These are phyloP conservation scores for Calonectria honghensis DNA, from an alignment of 2,329 filamentous ascomycete genomes.

Conservation along the genomic window DNA sequence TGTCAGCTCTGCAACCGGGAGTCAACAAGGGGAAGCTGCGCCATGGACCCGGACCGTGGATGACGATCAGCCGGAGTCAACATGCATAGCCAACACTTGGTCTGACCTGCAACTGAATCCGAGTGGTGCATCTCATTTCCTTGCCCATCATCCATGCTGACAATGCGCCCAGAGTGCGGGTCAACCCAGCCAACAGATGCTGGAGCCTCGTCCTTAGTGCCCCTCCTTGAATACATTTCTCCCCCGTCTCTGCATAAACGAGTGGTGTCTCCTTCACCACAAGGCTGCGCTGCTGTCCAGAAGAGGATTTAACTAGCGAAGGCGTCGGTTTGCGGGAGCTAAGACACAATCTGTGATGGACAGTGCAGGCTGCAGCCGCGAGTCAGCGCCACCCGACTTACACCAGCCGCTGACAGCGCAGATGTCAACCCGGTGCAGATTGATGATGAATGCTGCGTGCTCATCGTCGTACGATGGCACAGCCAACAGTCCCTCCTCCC, in stretches of 20 bases:
- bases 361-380: not conserved
- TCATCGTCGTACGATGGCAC: slow-evolving; percentile 22
- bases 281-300: not conserved
- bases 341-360: not conserved
- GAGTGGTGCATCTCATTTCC: slow-evolving; percentile 33
- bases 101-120: slow-evolving; percentile 28
- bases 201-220: not conserved
- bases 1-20: slow-evolving; percentile 39
- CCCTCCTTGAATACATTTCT: not conserved
- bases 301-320: slow-evolving; percentile 5
- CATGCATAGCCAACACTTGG: slow-evolving; percentile 33
- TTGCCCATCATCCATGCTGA: slow-evolving; percentile 22
- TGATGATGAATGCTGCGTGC: not conserved
- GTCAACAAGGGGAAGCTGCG: slow-evolving; percentile 33
- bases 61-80: slow-evolving; percentile 41
- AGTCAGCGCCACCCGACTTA: slow-evolving; percentile 17
- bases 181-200: slow-evolving; percentile 6
- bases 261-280: not conserved
- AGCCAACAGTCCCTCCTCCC: not conserved
- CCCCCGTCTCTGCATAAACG: slow-evolving; percentile 5
- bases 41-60: slow-evolving; percentile 53
- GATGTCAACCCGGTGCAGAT: not conserved
- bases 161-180: slow-evolving; percentile 12
- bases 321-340: not conserved
- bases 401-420: slow-evolving; percentile 12